Evolutionary conservation across 1,284 basidiomycete species (phyloP), one percentile per base, ranked within the genome.

Genomic region (Trichosporon sp.): DNA sequence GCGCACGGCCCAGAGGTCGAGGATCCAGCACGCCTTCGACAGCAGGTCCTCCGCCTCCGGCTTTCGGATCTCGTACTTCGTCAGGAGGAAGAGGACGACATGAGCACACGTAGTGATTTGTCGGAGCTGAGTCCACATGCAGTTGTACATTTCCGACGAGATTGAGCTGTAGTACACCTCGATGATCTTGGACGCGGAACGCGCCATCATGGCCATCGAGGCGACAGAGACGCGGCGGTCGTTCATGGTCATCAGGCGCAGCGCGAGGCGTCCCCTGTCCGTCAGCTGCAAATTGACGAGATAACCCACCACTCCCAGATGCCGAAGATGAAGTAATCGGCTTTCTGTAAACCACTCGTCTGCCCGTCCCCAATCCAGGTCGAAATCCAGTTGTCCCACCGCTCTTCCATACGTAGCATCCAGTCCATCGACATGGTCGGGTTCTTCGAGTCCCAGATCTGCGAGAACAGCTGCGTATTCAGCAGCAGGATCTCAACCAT

Each of bases 41-140:
- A 76, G 66, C 10, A 56, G 56, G 12, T 59, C 19, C 65, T 77
- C 76, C 0, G 76, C 73, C 31, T 77, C 76, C 35, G 65, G 11
- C 68, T 71, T 71, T 0, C 68, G 71, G 12, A 77, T 43, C 61
- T 75, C 76, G 31, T 72, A 75, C 8, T 70, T 65, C 68, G 71
- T 72, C 70, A 66, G 71, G 35, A 72, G 73, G 32, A 73, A 68
- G 7, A 77, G 40, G n/a, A 75, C 43, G n/a, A 77, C 46, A 56
- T 77, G 72, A 4, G 74, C 71, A 16, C 70, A 76, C 4, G 72
- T 76, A 12, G 69, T 51, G 19, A 77, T 43, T 19, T 75, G 74
- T 3, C 70, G 68, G 10, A 75, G 63, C 63, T 77, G 73, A 43
- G 67, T 70, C 70, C 71, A 74, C 35, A 71, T 63, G 48, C 70